These are phyloP conservation scores for Cubamyces lactineus DNA, from an alignment of 768 basidiomycete species.

Conservation along the genomic window DNA sequence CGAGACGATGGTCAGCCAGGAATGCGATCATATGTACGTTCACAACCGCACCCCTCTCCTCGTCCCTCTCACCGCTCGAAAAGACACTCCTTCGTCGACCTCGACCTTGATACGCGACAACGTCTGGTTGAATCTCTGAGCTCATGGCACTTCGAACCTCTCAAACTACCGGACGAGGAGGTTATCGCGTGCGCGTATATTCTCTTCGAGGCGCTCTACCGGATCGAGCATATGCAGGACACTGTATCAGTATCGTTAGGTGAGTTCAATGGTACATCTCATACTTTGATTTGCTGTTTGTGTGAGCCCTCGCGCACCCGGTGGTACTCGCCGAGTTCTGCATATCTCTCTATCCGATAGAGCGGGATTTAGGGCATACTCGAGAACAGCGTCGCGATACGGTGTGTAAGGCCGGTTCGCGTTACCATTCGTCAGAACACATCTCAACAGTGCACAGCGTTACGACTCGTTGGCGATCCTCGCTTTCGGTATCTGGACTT, in stretches of 20 bases:
- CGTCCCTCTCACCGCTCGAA: slow-evolving; percentile 6
- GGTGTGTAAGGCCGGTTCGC: too few species aligned
- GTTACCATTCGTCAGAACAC: too few species aligned
- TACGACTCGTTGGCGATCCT: too few species aligned
- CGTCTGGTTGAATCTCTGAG: slow-evolving; percentile 71
- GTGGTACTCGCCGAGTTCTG: too few species aligned
- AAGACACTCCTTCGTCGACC: slow-evolving; percentile 39
- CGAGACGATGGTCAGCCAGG: slow-evolving; percentile 66
- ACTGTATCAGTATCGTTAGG: slow-evolving; percentile 60
- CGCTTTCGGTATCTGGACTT: too few species aligned
- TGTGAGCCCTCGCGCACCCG: too few species aligned
- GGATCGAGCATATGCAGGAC: slow-evolving; percentile 73
- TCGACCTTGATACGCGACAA: slow-evolving; percentile 52
- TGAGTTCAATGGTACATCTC: slow-evolving; percentile 31
- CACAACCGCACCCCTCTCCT: neutral
- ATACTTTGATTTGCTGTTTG: too few species aligned
- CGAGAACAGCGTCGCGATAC: too few species aligned
- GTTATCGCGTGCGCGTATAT: slow-evolving; percentile 79
- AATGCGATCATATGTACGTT: slow-evolving; percentile 47
- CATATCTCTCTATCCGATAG: too few species aligned
- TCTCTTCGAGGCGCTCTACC: slow-evolving; percentile 84
- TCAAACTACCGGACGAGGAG: slow-evolving; percentile 80
- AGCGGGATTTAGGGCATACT: too few species aligned
- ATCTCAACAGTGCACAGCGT: too few species aligned
- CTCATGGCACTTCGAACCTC: slow-evolving; percentile 91